These are phyloP conservation scores for Cercospora citrullina DNA, from an alignment of 2,329 filamentous ascomycete species.

Conservation along the genomic window DNA sequence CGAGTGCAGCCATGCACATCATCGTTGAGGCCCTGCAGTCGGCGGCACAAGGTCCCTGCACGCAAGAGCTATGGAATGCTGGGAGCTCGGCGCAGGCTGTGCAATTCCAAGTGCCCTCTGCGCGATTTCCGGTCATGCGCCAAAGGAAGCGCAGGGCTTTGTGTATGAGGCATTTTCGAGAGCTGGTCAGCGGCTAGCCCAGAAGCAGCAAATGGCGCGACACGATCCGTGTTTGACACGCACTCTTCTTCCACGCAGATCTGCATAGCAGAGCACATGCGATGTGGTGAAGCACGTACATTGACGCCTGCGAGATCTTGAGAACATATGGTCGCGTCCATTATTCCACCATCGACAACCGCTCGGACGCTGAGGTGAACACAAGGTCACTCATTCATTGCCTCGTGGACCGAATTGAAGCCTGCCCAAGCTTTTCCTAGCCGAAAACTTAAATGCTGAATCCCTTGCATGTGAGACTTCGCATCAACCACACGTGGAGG, in stretches of 20 bases:
- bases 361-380: neutral
- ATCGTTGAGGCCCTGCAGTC: conserved; percentile 1
- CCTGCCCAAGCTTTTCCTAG: neutral
- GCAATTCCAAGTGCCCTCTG: neutral
- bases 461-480: neutral
- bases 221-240: neutral
- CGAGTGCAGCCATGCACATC: conserved; percentile 4
- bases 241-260: neutral
- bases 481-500: neutral
- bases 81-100: conserved; percentile 21
- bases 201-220: conserved; percentile 3
- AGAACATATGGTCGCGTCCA: neutral
- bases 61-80: conserved; percentile 6
- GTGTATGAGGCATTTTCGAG: conserved; percentile 19
- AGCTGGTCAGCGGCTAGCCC: conserved; percentile 6
- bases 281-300: neutral
- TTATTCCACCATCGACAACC: neutral
- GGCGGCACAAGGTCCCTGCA: neutral
- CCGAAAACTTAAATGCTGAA: neutral
- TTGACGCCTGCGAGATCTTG: neutral
- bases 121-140: conserved; percentile 13
- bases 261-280: neutral
- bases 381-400: neutral
- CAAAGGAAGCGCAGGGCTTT: neutral
- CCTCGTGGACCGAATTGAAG: neutral